Evolutionary conservation across 225 moss, liverwort and hornwort genomes (phyloP).

Genomic region (Marchantia polymorpha): DNA sequence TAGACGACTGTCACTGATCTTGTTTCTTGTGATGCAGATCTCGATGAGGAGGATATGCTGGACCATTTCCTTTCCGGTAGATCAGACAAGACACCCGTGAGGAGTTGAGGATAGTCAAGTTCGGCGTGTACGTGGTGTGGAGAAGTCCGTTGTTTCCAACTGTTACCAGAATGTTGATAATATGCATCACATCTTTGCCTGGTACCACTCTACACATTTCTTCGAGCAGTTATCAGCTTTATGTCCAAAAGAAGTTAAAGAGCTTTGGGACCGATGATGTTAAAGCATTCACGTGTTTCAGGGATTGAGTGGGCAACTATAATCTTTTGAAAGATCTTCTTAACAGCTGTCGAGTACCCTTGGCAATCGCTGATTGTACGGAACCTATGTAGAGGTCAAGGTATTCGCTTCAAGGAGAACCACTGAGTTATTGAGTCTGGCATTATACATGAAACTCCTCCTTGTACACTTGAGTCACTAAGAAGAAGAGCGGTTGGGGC

Average conservation of each 20-base stretch:
- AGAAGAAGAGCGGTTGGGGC: neutral
- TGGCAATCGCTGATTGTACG: neutral
- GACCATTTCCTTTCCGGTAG: conserved; percentile 79
- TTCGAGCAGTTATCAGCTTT: neutral
- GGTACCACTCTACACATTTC: neutral
- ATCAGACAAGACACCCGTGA: conserved; percentile 48
- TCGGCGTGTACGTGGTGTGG: neutral
- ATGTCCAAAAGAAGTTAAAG: neutral
- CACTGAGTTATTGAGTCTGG: neutral
- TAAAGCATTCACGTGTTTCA: neutral
- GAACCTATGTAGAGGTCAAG: neutral
- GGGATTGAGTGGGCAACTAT: neutral
- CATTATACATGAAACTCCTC: neutral
- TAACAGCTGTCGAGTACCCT: neutral
- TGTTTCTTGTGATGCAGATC: conserved; percentile 35
- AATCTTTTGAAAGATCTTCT: neutral
- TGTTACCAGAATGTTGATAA: neutral
- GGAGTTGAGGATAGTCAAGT: conserved; percentile 34
- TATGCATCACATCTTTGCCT: neutral
- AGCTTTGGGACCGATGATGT: neutral
- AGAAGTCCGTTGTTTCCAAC: neutral
- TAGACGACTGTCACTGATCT: neutral
- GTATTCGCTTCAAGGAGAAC: neutral
- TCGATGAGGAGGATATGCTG: conserved; percentile 85
- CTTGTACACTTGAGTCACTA: neutral